phyloP scores from a whole-genome alignment of 2,329 filamentous ascomycete genomes.

The Pyricularia grisea region DNA sequence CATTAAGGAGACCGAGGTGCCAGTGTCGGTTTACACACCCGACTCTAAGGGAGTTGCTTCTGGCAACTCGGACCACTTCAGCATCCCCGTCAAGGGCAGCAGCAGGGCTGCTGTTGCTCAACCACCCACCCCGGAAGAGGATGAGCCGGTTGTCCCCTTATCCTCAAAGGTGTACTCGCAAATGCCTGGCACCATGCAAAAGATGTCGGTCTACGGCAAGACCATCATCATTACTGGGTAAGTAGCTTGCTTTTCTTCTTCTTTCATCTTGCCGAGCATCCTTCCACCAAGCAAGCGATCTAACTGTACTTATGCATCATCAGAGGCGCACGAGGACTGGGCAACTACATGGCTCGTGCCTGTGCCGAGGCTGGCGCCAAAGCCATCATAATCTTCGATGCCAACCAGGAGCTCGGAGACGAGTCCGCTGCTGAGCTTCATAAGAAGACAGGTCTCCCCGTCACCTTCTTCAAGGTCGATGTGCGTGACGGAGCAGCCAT shows the following conservation, averaged over 20 bases:
- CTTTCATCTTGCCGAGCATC: slow-evolving; percentile 3
- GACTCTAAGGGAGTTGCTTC: slow-evolving; percentile 33
- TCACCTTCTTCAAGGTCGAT: slow-evolving; percentile 71
- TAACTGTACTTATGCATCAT: slow-evolving; percentile 3
- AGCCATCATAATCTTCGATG: slow-evolving; percentile 66
- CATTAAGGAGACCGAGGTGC: slow-evolving; percentile 47
- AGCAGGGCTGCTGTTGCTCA: slow-evolving; percentile 27
- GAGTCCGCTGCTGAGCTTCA: slow-evolving; percentile 60
- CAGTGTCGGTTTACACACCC: slow-evolving; percentile 43
- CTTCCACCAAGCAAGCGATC: neutral
- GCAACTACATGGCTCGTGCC: slow-evolving; percentile 71
- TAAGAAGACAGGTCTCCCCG: slow-evolving; percentile 61
- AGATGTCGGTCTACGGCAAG: slow-evolving; percentile 61
- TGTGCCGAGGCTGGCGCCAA: slow-evolving; percentile 68
- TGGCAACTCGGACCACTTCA: slow-evolving; percentile 39
- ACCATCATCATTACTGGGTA: slow-evolving; percentile 65
- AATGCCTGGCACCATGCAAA: slow-evolving; percentile 57
- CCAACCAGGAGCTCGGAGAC: slow-evolving; percentile 67
- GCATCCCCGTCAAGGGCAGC: slow-evolving; percentile 40
- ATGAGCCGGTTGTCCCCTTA: slow-evolving; percentile 39
- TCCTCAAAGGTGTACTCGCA: slow-evolving; percentile 41
- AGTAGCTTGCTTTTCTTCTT: slow-evolving; percentile 16
- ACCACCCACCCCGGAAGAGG: slow-evolving; percentile 21
- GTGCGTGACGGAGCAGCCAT: slow-evolving; percentile 64
- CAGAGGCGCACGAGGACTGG: slow-evolving; percentile 66